Evolutionary conservation across 352 stramenopile genomes (phyloP).

Genomic region (Globisporangium orthogonon): DNA sequence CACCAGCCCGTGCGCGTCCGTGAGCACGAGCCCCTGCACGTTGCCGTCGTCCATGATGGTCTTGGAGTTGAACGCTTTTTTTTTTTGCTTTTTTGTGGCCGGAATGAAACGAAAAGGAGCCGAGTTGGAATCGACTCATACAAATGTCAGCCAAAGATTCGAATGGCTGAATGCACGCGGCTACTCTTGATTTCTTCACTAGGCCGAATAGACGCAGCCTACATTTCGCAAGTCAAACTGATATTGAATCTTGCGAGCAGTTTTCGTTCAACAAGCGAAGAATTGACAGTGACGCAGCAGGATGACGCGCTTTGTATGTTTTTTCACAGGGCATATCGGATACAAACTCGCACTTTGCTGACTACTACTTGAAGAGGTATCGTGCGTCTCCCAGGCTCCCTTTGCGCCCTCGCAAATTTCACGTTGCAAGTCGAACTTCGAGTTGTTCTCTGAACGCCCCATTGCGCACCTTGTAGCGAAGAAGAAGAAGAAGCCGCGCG

Average conservation of each 20-base stretch:
- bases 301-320: neutral
- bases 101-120: neutral
- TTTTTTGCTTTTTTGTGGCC: neutral
- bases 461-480: no score
- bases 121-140: neutral
- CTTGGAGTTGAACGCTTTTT: neutral
- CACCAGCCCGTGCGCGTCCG: conserved; percentile 66
- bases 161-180: neutral
- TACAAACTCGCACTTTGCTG: neutral
- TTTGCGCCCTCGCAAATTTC: no score
- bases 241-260: neutral
- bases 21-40: conserved; percentile 62
- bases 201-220: neutral
- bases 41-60: conserved; percentile 8
- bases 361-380: neutral
- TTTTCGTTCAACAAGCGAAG: neutral
- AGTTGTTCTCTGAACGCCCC: no score
- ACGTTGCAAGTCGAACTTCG: no score
- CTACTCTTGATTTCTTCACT: neutral
- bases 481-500: no score
- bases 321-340: neutral
- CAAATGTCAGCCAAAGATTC: neutral
- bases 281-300: neutral
- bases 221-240: neutral
- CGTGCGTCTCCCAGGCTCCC: no score